Evolutionary conservation across 2,329 filamentous ascomycete genomes (phyloP).

Genomic region (Ophiocordyceps camponoti-floridani): DNA sequence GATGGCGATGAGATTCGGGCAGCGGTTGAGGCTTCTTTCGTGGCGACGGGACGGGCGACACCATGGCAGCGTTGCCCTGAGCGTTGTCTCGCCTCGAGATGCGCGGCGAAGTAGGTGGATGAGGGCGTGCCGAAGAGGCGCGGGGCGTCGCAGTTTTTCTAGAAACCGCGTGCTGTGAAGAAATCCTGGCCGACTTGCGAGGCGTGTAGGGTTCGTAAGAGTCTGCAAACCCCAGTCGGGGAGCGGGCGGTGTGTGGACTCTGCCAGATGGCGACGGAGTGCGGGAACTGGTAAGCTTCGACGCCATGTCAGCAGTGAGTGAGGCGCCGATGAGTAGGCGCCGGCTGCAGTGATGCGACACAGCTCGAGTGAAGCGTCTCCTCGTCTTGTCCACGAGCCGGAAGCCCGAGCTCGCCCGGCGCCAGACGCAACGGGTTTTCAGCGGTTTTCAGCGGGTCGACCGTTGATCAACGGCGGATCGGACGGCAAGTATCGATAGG

Average conservation of each 20-base stretch:
- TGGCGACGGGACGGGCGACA: slow-evolving; percentile 27
- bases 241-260: slow-evolving; percentile 50
- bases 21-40: slow-evolving; percentile 31
- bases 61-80: slow-evolving; percentile 12
- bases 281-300: slow-evolving; percentile 13
- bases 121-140: slow-evolving; percentile 14
- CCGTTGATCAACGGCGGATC: not conserved
- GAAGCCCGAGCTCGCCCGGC: slow-evolving; percentile 3
- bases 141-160: slow-evolving; percentile 36
- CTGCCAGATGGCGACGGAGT: slow-evolving; percentile 43
- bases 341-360: not conserved
- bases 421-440: slow-evolving; percentile 1
- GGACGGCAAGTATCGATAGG: not conserved
- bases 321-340: not conserved
- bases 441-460: slow-evolving; percentile 1
- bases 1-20: slow-evolving; percentile 28
- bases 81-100: slow-evolving; percentile 13
- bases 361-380: not conserved
- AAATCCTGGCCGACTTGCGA: slow-evolving; percentile 49
- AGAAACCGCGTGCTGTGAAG: slow-evolving; percentile 30
- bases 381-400: slow-evolving; percentile 3
- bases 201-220: slow-evolving; percentile 56
- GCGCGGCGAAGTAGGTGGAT: slow-evolving; percentile 13
- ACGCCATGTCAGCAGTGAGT: slow-evolving; percentile 8
- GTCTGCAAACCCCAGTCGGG: slow-evolving; percentile 49